These are phyloP conservation scores for Leishmania lainsoni DNA, from an alignment of 208 protist genomes.

Conservation along the genomic window DNA sequence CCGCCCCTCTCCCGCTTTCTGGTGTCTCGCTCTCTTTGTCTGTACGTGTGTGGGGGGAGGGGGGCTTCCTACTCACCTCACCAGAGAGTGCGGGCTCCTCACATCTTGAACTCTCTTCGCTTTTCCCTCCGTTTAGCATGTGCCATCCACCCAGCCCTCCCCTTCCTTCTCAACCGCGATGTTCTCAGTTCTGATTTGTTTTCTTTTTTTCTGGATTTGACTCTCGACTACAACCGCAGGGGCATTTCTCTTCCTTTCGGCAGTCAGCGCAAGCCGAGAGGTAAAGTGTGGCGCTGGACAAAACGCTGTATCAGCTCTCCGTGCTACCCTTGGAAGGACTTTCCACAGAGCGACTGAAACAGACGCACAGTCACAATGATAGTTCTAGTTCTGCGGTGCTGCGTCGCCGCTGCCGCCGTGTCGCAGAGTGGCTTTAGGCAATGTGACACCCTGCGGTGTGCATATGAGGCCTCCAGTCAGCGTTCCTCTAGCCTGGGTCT, in stretches of 20 bases:
- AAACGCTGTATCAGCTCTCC: background rate
- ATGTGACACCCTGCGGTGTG: too few species aligned
- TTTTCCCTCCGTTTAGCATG: background rate
- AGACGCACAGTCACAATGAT: background rate
- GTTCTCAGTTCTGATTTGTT: background rate
- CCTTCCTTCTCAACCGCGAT: too few species aligned
- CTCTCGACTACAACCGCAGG: too few species aligned
- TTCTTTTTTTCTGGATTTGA: background rate
- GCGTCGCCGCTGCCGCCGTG: background rate
- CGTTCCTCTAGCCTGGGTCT: too few species aligned
- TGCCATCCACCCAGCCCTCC: too few species aligned
- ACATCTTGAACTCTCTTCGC: background rate
- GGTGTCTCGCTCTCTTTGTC: background rate
- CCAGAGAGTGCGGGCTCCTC: background rate
- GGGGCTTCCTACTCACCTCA: background rate
- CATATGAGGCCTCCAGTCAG: too few species aligned
- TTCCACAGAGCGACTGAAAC: background rate
- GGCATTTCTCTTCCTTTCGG: background rate
- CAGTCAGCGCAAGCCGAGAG: too few species aligned
- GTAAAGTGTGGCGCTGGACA: too few species aligned
- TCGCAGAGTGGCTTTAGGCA: background rate
- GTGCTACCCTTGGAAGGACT: background rate
- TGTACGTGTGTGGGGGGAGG: background rate
- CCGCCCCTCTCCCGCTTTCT: too few species aligned
- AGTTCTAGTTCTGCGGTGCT: background rate